phyloP scores from a whole-genome alignment of 2,329 filamentous ascomycete genomes.

The Trichoderma semiorbis region DNA sequence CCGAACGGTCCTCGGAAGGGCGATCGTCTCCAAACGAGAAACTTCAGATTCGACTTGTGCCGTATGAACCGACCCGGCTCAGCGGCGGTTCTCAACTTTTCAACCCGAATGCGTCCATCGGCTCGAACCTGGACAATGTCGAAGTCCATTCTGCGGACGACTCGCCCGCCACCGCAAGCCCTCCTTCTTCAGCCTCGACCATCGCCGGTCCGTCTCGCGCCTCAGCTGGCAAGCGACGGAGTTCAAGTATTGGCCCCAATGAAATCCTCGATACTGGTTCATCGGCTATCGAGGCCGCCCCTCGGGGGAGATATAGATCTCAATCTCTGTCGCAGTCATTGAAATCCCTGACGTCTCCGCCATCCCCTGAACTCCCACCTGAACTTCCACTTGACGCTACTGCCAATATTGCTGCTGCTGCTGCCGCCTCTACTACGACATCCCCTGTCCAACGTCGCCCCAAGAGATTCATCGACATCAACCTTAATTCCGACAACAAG shows the following conservation, averaged over 20 bases:
- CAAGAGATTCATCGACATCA: conserved; percentile 45
- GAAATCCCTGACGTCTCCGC: conserved; percentile 17
- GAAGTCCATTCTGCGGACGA: conserved; percentile 8
- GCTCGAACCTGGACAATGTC: background rate
- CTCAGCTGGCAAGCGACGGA: background rate
- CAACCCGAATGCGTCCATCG: background rate
- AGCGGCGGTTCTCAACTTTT: conserved; percentile 28
- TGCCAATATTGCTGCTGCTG: conserved; percentile 25
- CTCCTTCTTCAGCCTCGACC: background rate
- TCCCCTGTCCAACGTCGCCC: conserved; percentile 23
- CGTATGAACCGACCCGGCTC: conserved; percentile 38
- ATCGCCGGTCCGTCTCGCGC: background rate
- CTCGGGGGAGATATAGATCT: background rate
- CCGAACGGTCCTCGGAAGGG: conserved; percentile 29
- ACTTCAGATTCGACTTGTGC: conserved; percentile 37
- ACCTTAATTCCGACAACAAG: conserved; percentile 55
- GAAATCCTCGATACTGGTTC: background rate
- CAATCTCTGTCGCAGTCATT: conserved; percentile 5
- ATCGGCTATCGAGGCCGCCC: background rate
- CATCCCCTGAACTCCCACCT: conserved; percentile 20
- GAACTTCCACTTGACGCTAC: conserved; percentile 25
- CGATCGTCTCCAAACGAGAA: conserved; percentile 21
- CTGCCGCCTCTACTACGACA: conserved; percentile 26
- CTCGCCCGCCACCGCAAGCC: background rate
- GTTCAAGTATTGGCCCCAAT: background rate